Evolutionary conservation across 805 yeast genomes (phyloP).

Genomic region (Torulaspora quercuum): DNA sequence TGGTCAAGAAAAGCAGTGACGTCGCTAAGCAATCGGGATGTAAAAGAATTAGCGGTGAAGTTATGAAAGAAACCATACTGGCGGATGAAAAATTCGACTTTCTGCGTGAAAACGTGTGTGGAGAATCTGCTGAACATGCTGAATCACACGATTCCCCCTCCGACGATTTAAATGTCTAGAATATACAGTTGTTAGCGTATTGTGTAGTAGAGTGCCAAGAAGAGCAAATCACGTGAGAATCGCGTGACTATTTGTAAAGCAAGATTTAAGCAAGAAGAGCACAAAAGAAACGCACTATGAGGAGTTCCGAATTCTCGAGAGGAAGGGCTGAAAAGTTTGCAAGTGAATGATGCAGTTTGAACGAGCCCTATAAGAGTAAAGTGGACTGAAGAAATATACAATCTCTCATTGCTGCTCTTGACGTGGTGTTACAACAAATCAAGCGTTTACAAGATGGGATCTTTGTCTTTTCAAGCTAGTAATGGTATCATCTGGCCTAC

Average conservation of each 20-base stretch:
- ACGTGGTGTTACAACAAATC: too few relatives aligned
- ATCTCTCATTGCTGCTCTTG: too few relatives aligned
- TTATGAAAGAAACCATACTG: conserved; percentile 78
- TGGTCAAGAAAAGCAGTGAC: conserved; percentile 77
- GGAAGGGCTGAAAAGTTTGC: too few relatives aligned
- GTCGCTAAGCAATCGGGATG: conserved; percentile 74
- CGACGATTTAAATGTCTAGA: conserved; percentile 7
- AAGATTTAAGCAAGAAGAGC: too few relatives aligned
- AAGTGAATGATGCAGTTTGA: too few relatives aligned
- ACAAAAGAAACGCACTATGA: too few relatives aligned
- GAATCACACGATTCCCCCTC: conserved; percentile 12
- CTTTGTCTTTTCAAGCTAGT: conserved; percentile 50
- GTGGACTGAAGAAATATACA: too few relatives aligned
- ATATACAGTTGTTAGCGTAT: background rate
- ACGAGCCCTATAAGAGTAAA: too few relatives aligned
- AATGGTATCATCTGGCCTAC: conserved; percentile 63
- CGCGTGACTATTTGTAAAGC: too few relatives aligned
- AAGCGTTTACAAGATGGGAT: conserved; percentile 33
- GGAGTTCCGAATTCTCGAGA: too few relatives aligned
- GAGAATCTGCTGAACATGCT: conserved; percentile 19
- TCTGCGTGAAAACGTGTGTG: conserved; percentile 56
- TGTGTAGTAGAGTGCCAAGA: too few relatives aligned
- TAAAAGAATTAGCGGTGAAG: conserved; percentile 77
- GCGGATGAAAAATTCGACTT: conserved; percentile 91
- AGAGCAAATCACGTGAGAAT: too few relatives aligned